Base-by-base conservation (phyloP, 495 filamentous ascomycete species). In the Penicillium riverlandense region DNA sequence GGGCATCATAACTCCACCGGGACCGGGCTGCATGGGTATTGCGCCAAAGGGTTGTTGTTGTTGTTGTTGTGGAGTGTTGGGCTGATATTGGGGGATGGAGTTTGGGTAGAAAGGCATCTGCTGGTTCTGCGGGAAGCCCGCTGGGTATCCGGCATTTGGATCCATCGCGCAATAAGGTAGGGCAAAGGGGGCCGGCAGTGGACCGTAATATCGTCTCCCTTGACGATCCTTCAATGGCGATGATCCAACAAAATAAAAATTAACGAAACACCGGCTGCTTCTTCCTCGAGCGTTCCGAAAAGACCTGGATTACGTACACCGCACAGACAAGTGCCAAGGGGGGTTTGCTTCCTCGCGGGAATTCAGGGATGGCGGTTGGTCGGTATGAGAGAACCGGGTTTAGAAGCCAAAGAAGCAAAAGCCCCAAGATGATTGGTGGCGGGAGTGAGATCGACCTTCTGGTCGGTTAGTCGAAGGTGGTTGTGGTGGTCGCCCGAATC, bases 1-100 rank as follows among this genome's bases (percentile, higher is more conserved):
- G 13, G 67, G 62, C 58, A 73, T 70, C 61, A 70, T 66, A 49
- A 61, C 58, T 65, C 69, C 69, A 61, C 63, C 57, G 34, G 65
- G 61, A 45, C 53, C 59, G 38, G 61, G 57, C 54, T 72, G 69
- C 63, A 68, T 54, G 28, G 62, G 61, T 52, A 66, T 62, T 36
- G 61, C 52, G 43, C 61, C 62, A 52, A 68, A 70, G 51, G 68
- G 61, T 55, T 66, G 62, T 43, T 59, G 65, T 29, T 38, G 46
- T 43, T 49, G 58, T 40, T 65, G 65, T 37, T 48, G 45, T 3
- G 51, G 57, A 34, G 61, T 42, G 44, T 66, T 67, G 31, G 62
- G 52, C 53, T 65, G 67, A 49, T 66, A 71, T 29, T 61, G 57
- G 48, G 63, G 55, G 10, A 65, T 59, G 8, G 59, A 49, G 43